A percentile compares a stretch with the other conserved stretches of the same genome.
Evolutionary conservation across 306 rosid species (phyloP).

Genomic region (Castanopsis chinensis): DNA sequence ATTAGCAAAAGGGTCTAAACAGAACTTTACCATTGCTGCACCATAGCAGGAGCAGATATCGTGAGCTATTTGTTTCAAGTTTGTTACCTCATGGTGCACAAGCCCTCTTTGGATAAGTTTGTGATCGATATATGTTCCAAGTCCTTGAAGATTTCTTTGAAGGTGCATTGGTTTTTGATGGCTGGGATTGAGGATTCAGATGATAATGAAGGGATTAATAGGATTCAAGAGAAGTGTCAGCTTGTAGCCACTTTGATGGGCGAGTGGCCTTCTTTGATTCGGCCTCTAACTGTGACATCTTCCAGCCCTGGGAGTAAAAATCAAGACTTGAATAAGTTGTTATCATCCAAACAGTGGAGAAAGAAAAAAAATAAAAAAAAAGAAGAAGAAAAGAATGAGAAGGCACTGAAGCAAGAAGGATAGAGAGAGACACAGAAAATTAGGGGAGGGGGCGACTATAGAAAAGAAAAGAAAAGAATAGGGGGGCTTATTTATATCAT

Average conservation of each 20-base stretch:
- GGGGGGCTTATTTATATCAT: too few species aligned
- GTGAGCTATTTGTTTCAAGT: slow-evolving; percentile 96
- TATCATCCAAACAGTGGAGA: slow-evolving; percentile 69
- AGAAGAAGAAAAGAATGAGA: too few species aligned
- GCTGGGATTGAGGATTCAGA: slow-evolving; percentile 89
- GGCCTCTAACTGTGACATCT: slow-evolving; percentile 44
- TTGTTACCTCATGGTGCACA: slow-evolving; percentile 93
- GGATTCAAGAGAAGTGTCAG: slow-evolving; percentile 86
- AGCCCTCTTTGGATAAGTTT: slow-evolving; percentile 92
- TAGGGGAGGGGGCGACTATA: too few species aligned
- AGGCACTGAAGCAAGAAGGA: too few species aligned
- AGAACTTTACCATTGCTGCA: too few species aligned
- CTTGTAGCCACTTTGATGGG: slow-evolving; percentile 87
- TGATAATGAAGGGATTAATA: slow-evolving; percentile 88
- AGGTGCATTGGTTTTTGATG: slow-evolving; percentile 91
- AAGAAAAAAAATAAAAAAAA: too few species aligned
- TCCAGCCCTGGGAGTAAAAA: slow-evolving; percentile 59
- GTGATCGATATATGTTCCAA: slow-evolving; percentile 87
- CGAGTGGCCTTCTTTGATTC: slow-evolving; percentile 70
- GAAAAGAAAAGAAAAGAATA: too few species aligned
- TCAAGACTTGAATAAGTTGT: slow-evolving; percentile 66
- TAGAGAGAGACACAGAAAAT: too few species aligned
- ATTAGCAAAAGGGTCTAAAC: too few species aligned
- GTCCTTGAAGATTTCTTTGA: slow-evolving; percentile 86
- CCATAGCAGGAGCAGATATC: slow-evolving; percentile 25